Evolutionary conservation across 1,139 yeast species (phyloP), one percentile per base, ranked within the genome.

Genomic region (Hyphopichia fennica): DNA sequence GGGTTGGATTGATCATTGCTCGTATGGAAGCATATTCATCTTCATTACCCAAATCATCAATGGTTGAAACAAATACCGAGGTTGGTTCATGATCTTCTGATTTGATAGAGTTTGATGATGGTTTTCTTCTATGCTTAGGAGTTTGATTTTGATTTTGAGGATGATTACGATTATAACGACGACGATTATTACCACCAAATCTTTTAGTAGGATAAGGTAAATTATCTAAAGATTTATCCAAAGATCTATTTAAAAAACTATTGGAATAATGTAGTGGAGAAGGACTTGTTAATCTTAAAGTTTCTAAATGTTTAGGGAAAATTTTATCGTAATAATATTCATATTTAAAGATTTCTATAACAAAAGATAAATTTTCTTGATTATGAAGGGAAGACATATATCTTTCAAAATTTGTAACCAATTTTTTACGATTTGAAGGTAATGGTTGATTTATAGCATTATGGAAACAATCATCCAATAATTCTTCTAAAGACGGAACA

Each of bases 281-380:
- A 10, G 49, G 46, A 16, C 45, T 39, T 9, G 38, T 37, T 19
- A 46, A 32, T 9, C 46, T 27, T 18, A 45, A 28, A 14, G 34
- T 38, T n/a, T 44, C 49, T 7, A 38, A 23, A 29, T 43, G 44
- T 44, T 51, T 40, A 39, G 53, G 42, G 40, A 49, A 46, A 16
- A 60, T 46, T 29, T 56, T 53, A 39, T 59, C 64, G 46, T 56
- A 65, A 46, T 52, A 58, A 51, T 60, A 59, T 47, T 72, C 77
- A 52, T 76, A 76, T 41, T 68, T 69, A 56, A 62, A 74, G 15
- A 75, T 70, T 42, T 72, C 75, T 6, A 76, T 62, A 34, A 77
- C 55, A 47, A 77, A 77, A 39, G 63, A 54, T 37, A 77, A 60
- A 52, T 74, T 76, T 53, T 77, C 82, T 45, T 63, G 64, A 51